Conservation (phyloP, 1,284 basidiomycete genomes). For the Moesziomyces sp. region DNA sequence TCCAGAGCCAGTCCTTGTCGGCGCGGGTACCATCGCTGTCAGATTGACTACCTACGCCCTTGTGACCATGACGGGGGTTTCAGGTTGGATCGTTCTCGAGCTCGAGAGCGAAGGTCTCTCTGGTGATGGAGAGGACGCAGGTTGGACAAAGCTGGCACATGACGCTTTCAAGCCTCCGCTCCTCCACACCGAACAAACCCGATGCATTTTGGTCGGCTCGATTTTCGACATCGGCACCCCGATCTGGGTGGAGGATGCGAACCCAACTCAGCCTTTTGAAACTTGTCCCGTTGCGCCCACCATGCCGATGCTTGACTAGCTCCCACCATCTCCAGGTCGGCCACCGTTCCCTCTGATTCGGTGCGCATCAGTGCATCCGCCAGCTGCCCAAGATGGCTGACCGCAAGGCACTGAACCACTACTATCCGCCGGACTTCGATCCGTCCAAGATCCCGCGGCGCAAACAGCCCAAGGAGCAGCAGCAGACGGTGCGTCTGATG, state of each 20-base stretch:
- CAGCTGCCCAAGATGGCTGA: constrained; percentile 65
- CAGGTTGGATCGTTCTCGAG: background rate
- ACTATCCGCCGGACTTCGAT: constrained; percentile 84
- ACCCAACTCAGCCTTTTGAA: background rate
- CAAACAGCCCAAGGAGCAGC: constrained; percentile 87
- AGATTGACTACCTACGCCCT: background rate
- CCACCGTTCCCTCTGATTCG: background rate
- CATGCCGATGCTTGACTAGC: background rate
- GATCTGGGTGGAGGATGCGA: background rate
- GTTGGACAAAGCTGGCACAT: background rate
- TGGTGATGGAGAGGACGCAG: background rate
- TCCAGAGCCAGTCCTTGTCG: constrained; percentile 24
- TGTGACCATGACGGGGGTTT: constrained; percentile 1
- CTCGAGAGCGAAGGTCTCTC: background rate
- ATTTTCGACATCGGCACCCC: background rate
- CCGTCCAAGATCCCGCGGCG: constrained; percentile 92
- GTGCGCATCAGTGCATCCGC: constrained; percentile 2
- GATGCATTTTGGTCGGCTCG: too few species aligned
- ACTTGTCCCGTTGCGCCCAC: background rate
- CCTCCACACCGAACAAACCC: too few species aligned
- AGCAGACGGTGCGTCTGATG: constrained; percentile 98
- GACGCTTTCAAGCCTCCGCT: too few species aligned
- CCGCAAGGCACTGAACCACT: constrained; percentile 69
- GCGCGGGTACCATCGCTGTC: constrained; percentile 32
- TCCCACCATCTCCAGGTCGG: background rate